Evolutionary conservation across 1,284 basidiomycete genomes (phyloP).

Genomic region (Trichosporon sp.): DNA sequence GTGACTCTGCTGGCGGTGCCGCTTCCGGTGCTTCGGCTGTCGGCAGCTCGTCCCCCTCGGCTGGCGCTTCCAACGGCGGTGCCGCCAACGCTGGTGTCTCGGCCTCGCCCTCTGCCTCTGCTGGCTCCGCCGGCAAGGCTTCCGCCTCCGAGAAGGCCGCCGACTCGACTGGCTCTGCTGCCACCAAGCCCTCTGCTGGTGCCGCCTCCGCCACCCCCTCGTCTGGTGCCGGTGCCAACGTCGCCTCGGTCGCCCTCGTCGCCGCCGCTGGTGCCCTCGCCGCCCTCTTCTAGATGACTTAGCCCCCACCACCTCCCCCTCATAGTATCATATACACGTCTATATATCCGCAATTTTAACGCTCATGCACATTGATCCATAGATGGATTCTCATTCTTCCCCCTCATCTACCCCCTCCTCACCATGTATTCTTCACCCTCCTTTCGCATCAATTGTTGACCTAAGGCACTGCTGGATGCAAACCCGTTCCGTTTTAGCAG

Average conservation of each 20-base stretch:
- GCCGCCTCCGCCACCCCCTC: constrained; percentile 20
- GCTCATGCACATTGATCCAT: constrained; percentile 21
- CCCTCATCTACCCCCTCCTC: constrained; percentile 16
- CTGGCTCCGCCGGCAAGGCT: constrained; percentile 10
- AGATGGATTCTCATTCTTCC: constrained; percentile 13
- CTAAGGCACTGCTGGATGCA: constrained; percentile 8
- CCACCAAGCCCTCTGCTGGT: constrained; percentile 21
- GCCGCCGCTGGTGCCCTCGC: constrained; percentile 40
- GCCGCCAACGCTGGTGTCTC: constrained; percentile 5
- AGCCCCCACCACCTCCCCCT: constrained; percentile 12
- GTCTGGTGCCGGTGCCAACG: constrained; percentile 28
- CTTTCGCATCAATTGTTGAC: not conserved
- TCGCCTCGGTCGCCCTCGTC: constrained; percentile 30
- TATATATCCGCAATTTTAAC: constrained; percentile 19
- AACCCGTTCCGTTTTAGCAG: not conserved
- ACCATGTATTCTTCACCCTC: constrained; percentile 22
- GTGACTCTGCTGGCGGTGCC: constrained; percentile 21
- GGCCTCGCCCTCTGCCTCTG: constrained; percentile 19
- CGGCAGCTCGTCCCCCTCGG: constrained; percentile 26
- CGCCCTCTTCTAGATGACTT: constrained; percentile 37
- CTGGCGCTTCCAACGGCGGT: constrained; percentile 16
- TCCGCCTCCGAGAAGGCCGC: constrained; percentile 23
- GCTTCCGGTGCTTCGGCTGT: constrained; percentile 15
- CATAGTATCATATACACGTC: constrained; percentile 23
- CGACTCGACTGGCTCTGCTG: constrained; percentile 17